phyloP scores from a whole-genome alignment of 2,329 filamentous ascomycete genomes.

The Beauveria rudraprayagi region DNA sequence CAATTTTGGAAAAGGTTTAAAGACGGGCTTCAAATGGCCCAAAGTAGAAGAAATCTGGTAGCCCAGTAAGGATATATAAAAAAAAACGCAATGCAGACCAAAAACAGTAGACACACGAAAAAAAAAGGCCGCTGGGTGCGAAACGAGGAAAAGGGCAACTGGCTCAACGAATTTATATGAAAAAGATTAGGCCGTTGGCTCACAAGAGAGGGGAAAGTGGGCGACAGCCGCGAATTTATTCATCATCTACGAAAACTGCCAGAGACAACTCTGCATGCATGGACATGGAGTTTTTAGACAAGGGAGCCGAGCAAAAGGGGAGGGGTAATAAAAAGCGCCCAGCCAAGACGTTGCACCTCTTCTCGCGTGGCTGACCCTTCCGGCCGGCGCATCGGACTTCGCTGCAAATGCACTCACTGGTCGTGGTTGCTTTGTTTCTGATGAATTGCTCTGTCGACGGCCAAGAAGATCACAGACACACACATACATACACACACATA shows the following conservation, averaged over 20 bases:
- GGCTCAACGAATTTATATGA: not conserved
- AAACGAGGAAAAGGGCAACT: not conserved
- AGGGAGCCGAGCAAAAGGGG: not conserved
- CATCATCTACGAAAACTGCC: not conserved
- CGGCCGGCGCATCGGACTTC: not conserved
- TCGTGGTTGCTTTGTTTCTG: not conserved
- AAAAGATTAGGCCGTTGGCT: not conserved
- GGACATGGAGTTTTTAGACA: conserved; percentile 1
- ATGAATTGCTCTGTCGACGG: not conserved
- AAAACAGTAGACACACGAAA: not conserved
- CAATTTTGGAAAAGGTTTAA: not conserved
- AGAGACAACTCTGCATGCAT: conserved; percentile 2
- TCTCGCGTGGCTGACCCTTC: not conserved
- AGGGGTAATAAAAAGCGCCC: not conserved
- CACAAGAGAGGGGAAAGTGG: not conserved
- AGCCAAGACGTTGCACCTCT: not conserved
- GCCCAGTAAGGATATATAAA: not conserved
- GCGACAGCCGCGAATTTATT: not conserved
- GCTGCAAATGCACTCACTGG: not conserved
- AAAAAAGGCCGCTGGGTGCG: not conserved
- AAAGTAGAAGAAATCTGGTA: not conserved
- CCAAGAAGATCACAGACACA: not conserved
- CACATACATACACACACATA: not conserved
- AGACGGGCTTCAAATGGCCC: not conserved
- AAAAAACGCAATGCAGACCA: too few relatives aligned